Percentiles rank a stretch among this genome's conserved stretches.
Evolutionary conservation across 192 early-diverging fungal genomes (phyloP).

Genomic region (Umbelopsis isabellina): DNA sequence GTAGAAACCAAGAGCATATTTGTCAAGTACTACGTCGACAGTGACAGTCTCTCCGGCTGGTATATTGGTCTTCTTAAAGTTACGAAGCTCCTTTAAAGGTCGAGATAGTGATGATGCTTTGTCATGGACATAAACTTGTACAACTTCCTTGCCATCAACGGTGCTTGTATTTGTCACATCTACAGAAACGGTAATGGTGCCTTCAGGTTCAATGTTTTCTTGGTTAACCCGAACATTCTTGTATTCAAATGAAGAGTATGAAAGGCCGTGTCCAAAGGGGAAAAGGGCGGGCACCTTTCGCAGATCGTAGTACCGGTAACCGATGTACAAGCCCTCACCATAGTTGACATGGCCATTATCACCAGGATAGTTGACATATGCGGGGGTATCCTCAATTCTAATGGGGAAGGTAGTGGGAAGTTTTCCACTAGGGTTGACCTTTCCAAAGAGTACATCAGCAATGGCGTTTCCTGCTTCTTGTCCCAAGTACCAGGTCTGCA

Average conservation of each 20-base stretch:
- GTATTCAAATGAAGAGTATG: constrained; percentile 52
- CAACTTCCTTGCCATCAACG: constrained; percentile 49
- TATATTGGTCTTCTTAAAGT: constrained; percentile 50
- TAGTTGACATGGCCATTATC: constrained; percentile 33
- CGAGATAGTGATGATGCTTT: constrained; percentile 44
- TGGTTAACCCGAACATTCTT: constrained; percentile 40
- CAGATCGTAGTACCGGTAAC: constrained; percentile 30
- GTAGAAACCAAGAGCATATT: constrained; percentile 33
- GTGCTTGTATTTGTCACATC: constrained; percentile 46
- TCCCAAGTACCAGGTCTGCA: constrained; percentile 54
- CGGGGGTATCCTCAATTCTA: constrained; percentile 40
- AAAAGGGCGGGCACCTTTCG: constrained; percentile 43
- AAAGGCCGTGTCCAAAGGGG: constrained; percentile 57
- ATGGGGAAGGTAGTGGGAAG: constrained; percentile 57
- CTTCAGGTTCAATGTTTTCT: constrained; percentile 18
- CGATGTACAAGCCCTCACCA: constrained; percentile 32
- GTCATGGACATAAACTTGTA: constrained; percentile 52
- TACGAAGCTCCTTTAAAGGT: constrained; percentile 51
- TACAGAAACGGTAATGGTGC: constrained; percentile 43
- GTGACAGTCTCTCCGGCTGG: constrained; percentile 46
- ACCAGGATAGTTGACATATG: constrained; percentile 29
- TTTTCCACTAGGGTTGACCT: constrained; percentile 55
- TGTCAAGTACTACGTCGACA: constrained; percentile 44
- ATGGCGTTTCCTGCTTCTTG: constrained; percentile 56
- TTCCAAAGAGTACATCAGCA: constrained; percentile 57